Conservation (phyloP, 2,329 filamentous ascomycete species). For the Pyrenophora seminiperda region DNA sequence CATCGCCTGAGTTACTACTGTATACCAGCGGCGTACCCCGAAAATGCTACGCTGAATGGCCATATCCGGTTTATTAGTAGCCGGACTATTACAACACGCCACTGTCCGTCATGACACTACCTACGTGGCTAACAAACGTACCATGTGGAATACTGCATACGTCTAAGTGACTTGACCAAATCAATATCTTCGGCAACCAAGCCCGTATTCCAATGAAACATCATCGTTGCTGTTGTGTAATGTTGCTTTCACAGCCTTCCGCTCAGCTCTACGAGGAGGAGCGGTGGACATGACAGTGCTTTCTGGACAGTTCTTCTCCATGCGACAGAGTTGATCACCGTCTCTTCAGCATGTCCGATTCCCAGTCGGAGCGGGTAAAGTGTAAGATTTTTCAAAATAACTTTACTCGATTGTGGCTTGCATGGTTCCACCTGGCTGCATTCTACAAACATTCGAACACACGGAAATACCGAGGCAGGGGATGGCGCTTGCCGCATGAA, state of each 20-base stretch:
- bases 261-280: conserved; percentile 7
- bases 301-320: too few relatives aligned
- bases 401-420: too few relatives aligned
- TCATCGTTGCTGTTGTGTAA: conserved; percentile 8
- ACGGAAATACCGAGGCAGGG: not conserved
- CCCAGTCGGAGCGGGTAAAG: too few relatives aligned
- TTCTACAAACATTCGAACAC: not conserved
- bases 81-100: not conserved
- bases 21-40: too few relatives aligned
- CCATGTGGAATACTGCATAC: not conserved
- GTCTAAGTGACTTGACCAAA: not conserved
- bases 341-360: too few relatives aligned
- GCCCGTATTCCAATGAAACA: too few relatives aligned
- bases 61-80: not conserved
- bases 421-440: not conserved
- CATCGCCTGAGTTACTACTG: not conserved
- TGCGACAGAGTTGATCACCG: too few relatives aligned
- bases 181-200: not conserved
- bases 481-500: not conserved
- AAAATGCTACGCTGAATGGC: not conserved
- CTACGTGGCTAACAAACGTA: not conserved
- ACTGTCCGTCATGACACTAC: not conserved
- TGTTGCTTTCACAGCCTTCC: conserved; percentile 8
- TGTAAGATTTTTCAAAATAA: too few relatives aligned
- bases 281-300: conserved; percentile 1